Percentiles rank a stretch among this genome's conserved stretches.
Evolutionary conservation across 345 rosid species (phyloP).

Genomic region (Adansonia digitata): DNA sequence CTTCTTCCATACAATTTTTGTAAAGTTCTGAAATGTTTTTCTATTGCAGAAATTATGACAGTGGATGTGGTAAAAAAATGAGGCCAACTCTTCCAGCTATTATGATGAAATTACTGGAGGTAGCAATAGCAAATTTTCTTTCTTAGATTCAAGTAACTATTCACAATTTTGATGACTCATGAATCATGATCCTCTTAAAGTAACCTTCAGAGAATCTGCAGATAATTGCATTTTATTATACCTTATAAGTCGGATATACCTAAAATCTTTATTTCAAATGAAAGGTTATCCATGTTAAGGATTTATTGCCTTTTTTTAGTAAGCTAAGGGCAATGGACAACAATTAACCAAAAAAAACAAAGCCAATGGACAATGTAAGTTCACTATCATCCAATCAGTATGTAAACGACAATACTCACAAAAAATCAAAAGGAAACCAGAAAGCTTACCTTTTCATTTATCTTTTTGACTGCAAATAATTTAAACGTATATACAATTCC

Average conservation of each 20-base stretch:
- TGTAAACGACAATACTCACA: neutral
- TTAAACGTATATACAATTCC: neutral
- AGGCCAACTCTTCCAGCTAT: slow-evolving; percentile 15
- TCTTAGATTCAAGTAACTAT: slow-evolving; percentile 6
- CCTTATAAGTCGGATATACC: too few species aligned
- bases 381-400: neutral
- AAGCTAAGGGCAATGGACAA: too few species aligned
- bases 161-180: neutral
- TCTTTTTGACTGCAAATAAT: neutral
- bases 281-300: too few species aligned
- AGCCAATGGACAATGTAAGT: neutral
- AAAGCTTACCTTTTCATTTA: neutral
- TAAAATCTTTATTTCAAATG: too few species aligned
- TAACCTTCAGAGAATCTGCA: neutral
- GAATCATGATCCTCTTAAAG: neutral
- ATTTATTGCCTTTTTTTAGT: too few species aligned
- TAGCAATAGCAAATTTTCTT: slow-evolving; percentile 15
- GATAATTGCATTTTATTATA: too few species aligned
- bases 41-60: slow-evolving; percentile 15
- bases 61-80: slow-evolving; percentile 28
- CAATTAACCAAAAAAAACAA: neutral
- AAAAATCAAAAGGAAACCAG: neutral
- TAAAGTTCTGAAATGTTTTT: neutral
- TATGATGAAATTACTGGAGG: slow-evolving; percentile 52
- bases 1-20: neutral